Evolutionary conservation across 2,329 filamentous ascomycete genomes (phyloP).

Genomic region (Colletotrichum tropicale): DNA sequence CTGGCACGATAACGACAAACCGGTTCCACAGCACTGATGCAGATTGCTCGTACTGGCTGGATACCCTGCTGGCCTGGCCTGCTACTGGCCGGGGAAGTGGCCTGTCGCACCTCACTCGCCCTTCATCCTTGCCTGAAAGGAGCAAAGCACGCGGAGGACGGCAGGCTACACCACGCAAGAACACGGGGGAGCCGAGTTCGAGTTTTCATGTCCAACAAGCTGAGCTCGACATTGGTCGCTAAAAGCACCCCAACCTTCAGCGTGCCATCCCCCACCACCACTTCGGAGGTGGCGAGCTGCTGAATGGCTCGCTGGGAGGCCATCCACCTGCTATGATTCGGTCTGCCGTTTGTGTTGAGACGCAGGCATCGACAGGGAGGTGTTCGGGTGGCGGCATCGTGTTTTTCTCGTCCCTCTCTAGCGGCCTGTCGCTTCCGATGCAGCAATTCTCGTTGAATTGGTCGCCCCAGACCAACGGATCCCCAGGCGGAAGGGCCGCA

Average conservation of each 20-base stretch:
- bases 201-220: not conserved
- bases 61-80: constrained; percentile 1
- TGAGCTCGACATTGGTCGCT: not conserved
- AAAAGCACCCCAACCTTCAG: constrained; percentile 8
- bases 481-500: not conserved
- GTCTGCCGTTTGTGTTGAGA: constrained; percentile 7
- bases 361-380: not conserved
- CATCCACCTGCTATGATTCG: not conserved
- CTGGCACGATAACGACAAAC: constrained; percentile 12
- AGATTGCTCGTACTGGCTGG: not conserved
- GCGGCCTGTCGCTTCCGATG: not conserved
- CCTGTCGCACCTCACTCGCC: not conserved
- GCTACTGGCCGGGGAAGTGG: not conserved
- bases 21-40: constrained; percentile 2
- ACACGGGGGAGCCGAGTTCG: constrained; percentile 1
- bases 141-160: not conserved
- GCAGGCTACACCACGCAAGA: not conserved
- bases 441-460: constrained; percentile 23
- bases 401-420: constrained; percentile 1
- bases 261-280: constrained; percentile 6
- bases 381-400: not conserved
- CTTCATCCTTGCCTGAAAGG: not conserved
- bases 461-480: not conserved
- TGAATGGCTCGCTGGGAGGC: not conserved
- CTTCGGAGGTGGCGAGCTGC: not conserved